phyloP scores from a whole-genome alignment of 2,329 filamentous ascomycete genomes.

The Apiospora saccharicola region DNA sequence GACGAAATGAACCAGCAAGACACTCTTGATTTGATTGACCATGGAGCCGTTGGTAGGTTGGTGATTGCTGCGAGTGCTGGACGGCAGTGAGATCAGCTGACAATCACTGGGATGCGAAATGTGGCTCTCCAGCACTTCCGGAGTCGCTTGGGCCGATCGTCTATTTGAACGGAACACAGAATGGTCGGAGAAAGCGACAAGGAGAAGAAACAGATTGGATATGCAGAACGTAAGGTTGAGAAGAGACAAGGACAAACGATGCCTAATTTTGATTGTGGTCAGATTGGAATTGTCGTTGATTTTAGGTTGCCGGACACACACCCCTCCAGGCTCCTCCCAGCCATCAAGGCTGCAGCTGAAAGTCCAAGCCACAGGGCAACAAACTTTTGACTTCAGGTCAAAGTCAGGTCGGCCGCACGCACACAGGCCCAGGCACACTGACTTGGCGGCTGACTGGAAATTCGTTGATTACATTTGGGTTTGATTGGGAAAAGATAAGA shows the following conservation, averaged over 20 bases:
- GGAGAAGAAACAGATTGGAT: background rate
- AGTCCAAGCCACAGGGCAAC: constrained; percentile 4
- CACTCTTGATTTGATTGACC: background rate
- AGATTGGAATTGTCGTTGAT: background rate
- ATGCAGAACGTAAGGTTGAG: background rate
- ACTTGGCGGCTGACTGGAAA: background rate
- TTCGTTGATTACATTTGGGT: background rate
- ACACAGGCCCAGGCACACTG: background rate
- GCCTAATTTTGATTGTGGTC: background rate
- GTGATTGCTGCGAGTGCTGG: background rate
- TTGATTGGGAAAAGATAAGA: background rate
- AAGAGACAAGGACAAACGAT: background rate
- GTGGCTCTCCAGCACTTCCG: background rate
- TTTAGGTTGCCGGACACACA: constrained; percentile 1
- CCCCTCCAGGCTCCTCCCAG: background rate
- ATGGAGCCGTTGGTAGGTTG: background rate
- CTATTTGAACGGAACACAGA: background rate
- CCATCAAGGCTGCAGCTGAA: constrained; percentile 6
- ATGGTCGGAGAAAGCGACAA: too few species aligned
- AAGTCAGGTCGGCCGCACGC: background rate
- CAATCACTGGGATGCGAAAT: background rate
- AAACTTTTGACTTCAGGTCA: background rate
- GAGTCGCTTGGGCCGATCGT: background rate
- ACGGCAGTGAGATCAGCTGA: background rate
- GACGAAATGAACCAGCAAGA: background rate